Evolutionary conservation across 768 basidiomycete species (phyloP).

Genomic region (Leccinum variicolor): DNA sequence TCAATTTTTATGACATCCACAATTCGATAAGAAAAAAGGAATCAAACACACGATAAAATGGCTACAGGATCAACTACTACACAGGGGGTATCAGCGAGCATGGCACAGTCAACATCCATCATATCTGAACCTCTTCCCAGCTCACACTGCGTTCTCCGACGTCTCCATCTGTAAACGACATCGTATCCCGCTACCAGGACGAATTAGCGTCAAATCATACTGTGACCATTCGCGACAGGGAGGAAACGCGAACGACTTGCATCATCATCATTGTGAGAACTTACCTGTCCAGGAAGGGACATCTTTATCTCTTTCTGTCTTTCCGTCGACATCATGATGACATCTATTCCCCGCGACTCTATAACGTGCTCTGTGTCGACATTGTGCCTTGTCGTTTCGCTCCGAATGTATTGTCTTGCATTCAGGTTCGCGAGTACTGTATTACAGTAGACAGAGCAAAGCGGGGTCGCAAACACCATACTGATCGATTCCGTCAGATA

Average conservation of each 20-base stretch:
- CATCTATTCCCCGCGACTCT: background rate
- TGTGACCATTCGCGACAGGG: background rate
- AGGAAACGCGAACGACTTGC: background rate
- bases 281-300: background rate
- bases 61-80: background rate
- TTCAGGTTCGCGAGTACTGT: slow-evolving; percentile 18
- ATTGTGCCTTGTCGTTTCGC: background rate
- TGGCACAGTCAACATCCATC: background rate
- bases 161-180: background rate
- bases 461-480: background rate
- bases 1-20: too few relatives aligned
- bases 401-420: slow-evolving; percentile 4
- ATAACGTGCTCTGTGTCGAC: background rate
- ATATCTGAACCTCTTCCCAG: background rate
- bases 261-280: background rate
- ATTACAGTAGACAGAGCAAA: slow-evolving; percentile 13
- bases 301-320: background rate
- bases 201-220: background rate
- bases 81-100: background rate
- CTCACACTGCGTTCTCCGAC: background rate
- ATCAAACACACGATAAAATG: too few relatives aligned
- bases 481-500: background rate
- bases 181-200: background rate
- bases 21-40: too few relatives aligned
- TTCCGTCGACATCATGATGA: background rate